phyloP scores from a whole-genome alignment of 2,329 filamentous ascomycete genomes.

The Juglanconis oblonga region DNA sequence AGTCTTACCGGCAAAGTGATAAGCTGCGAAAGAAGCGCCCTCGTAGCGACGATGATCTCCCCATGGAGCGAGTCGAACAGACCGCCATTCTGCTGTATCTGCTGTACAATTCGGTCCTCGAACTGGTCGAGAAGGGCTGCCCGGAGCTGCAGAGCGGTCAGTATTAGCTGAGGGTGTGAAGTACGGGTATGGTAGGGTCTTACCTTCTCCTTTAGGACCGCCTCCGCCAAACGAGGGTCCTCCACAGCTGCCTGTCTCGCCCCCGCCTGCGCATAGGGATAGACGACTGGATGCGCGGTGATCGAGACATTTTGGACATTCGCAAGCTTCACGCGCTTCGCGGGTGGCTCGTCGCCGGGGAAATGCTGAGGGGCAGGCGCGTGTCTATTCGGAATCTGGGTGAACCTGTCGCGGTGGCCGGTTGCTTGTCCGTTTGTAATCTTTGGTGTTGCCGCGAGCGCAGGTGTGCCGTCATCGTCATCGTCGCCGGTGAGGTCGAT shows the following conservation, averaged over 20 bases:
- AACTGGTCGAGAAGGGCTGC: background rate
- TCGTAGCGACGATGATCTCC: background rate
- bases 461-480: background rate
- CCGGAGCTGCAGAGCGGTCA: background rate
- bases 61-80: background rate
- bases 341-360: background rate
- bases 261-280: constrained; percentile 1
- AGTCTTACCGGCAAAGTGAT: constrained; percentile 8
- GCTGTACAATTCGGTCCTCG: background rate
- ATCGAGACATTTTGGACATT: background rate
- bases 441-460: background rate
- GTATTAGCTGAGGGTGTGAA: background rate
- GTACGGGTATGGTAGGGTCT: background rate
- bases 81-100: background rate
- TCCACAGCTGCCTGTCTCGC: background rate
- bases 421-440: background rate
- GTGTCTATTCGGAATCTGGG: background rate
- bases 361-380: background rate
- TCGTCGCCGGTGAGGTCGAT: constrained; percentile 29
- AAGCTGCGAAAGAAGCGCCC: background rate
- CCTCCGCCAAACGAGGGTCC: background rate
- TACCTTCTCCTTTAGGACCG: constrained; percentile 3
- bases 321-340: constrained; percentile 11
- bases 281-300: background rate
- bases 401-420: no score